Base-by-base conservation (phyloP, 1,284 basidiomycete genomes). In the Fistulina hepatica region DNA sequence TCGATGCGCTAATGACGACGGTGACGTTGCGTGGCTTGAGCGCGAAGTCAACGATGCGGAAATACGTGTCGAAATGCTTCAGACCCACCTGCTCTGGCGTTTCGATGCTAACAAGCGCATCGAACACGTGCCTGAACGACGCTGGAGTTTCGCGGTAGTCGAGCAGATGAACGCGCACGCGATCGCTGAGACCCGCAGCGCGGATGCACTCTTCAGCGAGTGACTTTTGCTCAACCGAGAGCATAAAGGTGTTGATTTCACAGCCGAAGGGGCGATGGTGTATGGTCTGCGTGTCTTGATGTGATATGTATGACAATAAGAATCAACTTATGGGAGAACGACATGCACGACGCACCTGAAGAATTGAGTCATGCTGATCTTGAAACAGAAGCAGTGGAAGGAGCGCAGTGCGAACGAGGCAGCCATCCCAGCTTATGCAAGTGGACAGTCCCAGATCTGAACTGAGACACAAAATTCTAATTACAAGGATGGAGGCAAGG, bases 71-170 rank as follows among this genome's bases (percentile, higher is more conserved):
- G 53, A 88, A 81, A 51, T 70, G 59, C 56, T 81, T 78, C 15
- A 77, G 58, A 23, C 81, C 80, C 34, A 83, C 81, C 45, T 82
- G 79, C 71, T 71, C 89, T 33, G 93, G 68, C 90, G 93, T 93
- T 59, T 93, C 90, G 45, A 92, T 79, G 50, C 83, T 88, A 34
- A 93, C 65, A 47, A 93, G 85, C 3, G 88, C 80, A 55, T 94
- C 90, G 45, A 93, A 92, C 2, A 76, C 67, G 45, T 81, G 74
- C 55, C 81, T 74, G 52, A 81, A 90, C 33, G 76, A 69, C 7
- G 72, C 59, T 6, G 86, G 86, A 27, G 86, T 73, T 46, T 85
- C 80, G 31, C 77, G 73, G 56, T 93, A 94, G 57, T 94, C 90
- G 61, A 90, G 69, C 28, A 93, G 67, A 56, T 92, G 88, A 17